Base-by-base conservation (phyloP, 345 rosid species). In the Eucalyptus rudis region DNA sequence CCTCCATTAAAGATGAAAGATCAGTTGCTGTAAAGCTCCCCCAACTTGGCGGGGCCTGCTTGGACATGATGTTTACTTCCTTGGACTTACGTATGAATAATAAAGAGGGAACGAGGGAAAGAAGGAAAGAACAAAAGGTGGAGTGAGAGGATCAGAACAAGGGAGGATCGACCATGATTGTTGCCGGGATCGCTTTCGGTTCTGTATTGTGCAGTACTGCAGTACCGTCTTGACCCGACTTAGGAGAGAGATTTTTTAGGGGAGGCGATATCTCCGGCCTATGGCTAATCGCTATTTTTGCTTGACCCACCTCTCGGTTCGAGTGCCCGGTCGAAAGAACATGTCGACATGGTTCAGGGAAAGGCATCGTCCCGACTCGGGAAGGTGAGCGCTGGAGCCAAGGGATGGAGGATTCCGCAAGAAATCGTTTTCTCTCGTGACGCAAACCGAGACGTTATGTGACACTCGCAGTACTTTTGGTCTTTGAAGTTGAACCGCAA, bases 201-300 rank as follows among this genome's bases (percentile, higher is more conserved):
- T 36, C 83, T 36, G 83, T 19, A 10, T 33, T 1, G 13, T 62
- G 20, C 44, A 5, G 27, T 5, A 33, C 13, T 62, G 20, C 44
- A 5, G 27, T 5, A 33, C 13, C 83, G 14, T 22, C 83, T 52
- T 52, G 58, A 52, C 58, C 1, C 25, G 58, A 52, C 58, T 19
- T 0, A 20, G 58, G 20, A 36, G 83, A 76, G 47, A 76, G 40
- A 5, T 36, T 76, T 10, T 11, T 17, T 0, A 4, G 1, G 83
- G 83, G 27, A 20, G 47, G 47, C 83, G 10, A 31, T 33, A 33
- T 68, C 22, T 31, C 6, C 3, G 81, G 24, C 44, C 45, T 2
- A 5, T 5, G 25, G 10, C 33, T 9, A 17, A 52, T 33, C 33
- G 8, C 68, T 62, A 12, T 68, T 68, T 68, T 68, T 68, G 80